Evolutionary conservation across 2,329 filamentous ascomycete species (phyloP), one percentile per base, ranked within the genome.

Genomic region (Scortechinia acanthostroma): DNA sequence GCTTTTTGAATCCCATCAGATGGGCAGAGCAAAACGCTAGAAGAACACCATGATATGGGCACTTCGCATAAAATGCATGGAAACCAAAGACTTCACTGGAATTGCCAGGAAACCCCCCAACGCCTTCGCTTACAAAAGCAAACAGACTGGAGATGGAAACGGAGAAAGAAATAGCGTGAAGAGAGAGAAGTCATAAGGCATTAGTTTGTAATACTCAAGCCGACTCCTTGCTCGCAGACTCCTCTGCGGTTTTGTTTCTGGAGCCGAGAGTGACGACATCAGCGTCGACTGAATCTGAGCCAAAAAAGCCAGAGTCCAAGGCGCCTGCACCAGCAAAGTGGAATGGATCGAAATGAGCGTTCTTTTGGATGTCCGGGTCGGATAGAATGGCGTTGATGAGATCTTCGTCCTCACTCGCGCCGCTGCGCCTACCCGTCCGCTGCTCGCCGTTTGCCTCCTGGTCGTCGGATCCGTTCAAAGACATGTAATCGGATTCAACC

Each of bases 331-430:
- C 10, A 30, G 44, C 48, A 49, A 28, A 30, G 42, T 48, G 13
- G 35, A 22, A 40, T 15, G 21, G 21, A 21, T 43, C 33, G 28
- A 45, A 43, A 4, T 56, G 46, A 23, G 53, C 53, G 20, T 54
- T 50, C 23, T 62, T 62, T 21, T 58, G 50, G n/a, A 58, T 50
- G 4, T 52, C 50, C 4, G 59, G 52, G 21, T 63, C 58, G 4
- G 61, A 58, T 23, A 65, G 52, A n/a, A 65, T 56, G 25, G 58
- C 52, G 42, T 57, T 56, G 47, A 64, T 61, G 15, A 64, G 49
- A 45, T 61, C 60, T 4, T 57, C 52, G 2, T 56, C 51, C 44
- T 58, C 52, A n/a, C n/a, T n/a, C n/a, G n/a, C n/a, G n/a, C n/a
- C n/a, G n/a, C n/a, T n/a, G n/a, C n/a, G n/a, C n/a, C n/a, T n/a